Evolutionary conservation across 306 rosid species (phyloP).

Genomic region (Elaeagnus macrophylla): DNA sequence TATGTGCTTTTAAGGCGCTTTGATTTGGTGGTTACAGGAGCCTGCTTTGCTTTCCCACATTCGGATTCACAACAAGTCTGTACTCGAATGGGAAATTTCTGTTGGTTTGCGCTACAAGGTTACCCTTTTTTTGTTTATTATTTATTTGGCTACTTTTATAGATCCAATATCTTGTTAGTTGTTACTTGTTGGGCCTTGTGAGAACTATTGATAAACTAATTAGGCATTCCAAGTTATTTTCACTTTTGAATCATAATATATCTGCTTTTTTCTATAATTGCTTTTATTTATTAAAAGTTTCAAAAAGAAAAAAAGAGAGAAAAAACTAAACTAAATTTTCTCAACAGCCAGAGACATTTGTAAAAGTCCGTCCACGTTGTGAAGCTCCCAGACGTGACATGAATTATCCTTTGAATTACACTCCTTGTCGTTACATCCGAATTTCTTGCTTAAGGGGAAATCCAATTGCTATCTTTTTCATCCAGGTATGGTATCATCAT

Average conservation of each 20-base stretch:
- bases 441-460: conserved; percentile 94
- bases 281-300: too few species aligned
- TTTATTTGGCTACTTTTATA: neutral
- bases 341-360: conserved; percentile 84
- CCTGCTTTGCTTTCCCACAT: conserved; percentile 81
- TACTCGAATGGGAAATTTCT: conserved; percentile 93
- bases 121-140: conserved; percentile 8
- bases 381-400: conserved; percentile 94
- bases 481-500: conserved; percentile 47
- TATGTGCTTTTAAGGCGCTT: too few species aligned
- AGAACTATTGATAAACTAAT: too few species aligned
- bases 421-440: conserved; percentile 84
- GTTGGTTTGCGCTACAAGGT: conserved; percentile 95
- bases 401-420: conserved; percentile 75
- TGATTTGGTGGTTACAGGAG: conserved; percentile 32
- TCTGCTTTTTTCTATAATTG: too few species aligned
- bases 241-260: too few species aligned
- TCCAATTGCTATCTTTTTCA: conserved; percentile 87
- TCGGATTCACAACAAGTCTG: conserved; percentile 86
- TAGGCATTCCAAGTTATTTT: too few species aligned
- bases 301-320: too few species aligned
- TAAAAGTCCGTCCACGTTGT: conserved; percentile 84
- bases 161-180: neutral
- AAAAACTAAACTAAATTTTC: neutral
- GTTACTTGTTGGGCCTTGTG: neutral